Percentiles rank a stretch among this genome's conserved stretches.
Evolutionary conservation across 257 asterid genomes (phyloP).

Genomic region (Leptodermis oblonga): DNA sequence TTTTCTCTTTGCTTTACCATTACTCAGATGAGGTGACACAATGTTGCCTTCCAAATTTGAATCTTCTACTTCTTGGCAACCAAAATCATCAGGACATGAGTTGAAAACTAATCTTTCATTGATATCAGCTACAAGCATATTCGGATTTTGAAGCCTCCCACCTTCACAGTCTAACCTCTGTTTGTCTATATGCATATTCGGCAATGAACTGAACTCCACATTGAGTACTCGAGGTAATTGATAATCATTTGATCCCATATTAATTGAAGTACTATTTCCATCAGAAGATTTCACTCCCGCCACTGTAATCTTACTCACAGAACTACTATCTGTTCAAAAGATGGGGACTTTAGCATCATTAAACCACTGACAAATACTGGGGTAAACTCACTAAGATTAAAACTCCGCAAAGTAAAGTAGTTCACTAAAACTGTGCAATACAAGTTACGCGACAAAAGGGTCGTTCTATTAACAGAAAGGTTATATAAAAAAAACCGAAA

Average conservation of each 20-base stretch:
- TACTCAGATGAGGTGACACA: background rate
- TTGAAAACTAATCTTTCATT: conserved; percentile 16
- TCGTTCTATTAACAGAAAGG: background rate
- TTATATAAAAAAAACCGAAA: too few relatives aligned
- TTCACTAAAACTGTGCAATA: background rate
- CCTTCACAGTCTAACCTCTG: conserved; percentile 13
- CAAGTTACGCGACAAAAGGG: background rate
- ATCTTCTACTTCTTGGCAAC: background rate
- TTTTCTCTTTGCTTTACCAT: conserved; percentile 16
- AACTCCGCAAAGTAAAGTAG: background rate
- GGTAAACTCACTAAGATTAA: background rate
- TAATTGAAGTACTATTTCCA: conserved; percentile 10
- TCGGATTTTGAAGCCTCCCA: conserved; percentile 24
- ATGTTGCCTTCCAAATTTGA: background rate
- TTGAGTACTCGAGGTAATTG: conserved; percentile 12
- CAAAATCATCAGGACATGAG: conserved; percentile 22
- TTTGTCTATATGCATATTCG: conserved; percentile 15
- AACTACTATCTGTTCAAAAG: conserved; percentile 21
- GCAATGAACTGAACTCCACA: conserved; percentile 21
- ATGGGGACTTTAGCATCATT: background rate
- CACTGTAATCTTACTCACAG: conserved; percentile 12
- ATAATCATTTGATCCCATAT: conserved; percentile 14
- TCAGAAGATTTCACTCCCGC: conserved; percentile 15
- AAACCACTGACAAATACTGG: background rate
- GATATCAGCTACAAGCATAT: conserved; percentile 13